phyloP scores from a whole-genome alignment of 140 eudicot genomes.

The Cichorium intybus region DNA sequence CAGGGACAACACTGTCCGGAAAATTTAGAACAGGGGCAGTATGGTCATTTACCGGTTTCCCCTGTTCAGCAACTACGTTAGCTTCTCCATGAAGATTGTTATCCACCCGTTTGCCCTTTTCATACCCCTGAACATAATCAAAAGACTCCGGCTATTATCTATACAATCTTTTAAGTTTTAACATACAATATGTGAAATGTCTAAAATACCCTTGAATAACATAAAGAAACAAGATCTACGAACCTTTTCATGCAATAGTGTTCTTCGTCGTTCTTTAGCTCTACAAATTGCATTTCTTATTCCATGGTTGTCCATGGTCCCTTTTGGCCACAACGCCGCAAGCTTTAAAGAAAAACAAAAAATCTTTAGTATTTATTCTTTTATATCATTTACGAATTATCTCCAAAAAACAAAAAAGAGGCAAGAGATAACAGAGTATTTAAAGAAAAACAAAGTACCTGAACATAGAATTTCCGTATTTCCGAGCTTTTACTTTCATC shows the following conservation, averaged over 20 bases:
- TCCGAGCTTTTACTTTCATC: slow-evolving; percentile 21
- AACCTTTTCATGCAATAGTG: slow-evolving; percentile 11
- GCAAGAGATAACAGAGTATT: not conserved
- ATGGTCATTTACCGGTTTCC: slow-evolving; percentile 5
- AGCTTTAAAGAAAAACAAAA: slow-evolving; percentile 13
- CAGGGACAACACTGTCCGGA: slow-evolving; percentile 16
- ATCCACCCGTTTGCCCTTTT: slow-evolving; percentile 8
- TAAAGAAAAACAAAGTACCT: slow-evolving; percentile 5
- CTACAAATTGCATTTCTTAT: slow-evolving; percentile 30
- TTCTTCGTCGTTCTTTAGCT: slow-evolving; percentile 31
- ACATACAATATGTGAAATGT: slow-evolving; percentile 4
- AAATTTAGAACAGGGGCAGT: slow-evolving; percentile 5
- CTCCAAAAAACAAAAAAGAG: not conserved
- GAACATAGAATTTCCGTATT: slow-evolving; percentile 28
- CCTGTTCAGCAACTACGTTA: not conserved
- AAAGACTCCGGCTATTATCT: not conserved
- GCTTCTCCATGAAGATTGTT: slow-evolving; percentile 20
- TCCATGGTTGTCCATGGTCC: slow-evolving; percentile 33
- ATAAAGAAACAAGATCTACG: not conserved
- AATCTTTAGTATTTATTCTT: too few relatives aligned
- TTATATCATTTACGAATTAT: too few relatives aligned
- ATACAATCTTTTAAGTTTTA: not conserved
- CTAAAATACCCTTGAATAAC: slow-evolving; percentile 2
- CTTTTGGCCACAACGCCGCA: slow-evolving; percentile 34
- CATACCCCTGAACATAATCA: slow-evolving; percentile 19